These are phyloP conservation scores for Colletotrichum tropicicola DNA, from an alignment of 2,329 filamentous ascomycete species.

Conservation along the genomic window DNA sequence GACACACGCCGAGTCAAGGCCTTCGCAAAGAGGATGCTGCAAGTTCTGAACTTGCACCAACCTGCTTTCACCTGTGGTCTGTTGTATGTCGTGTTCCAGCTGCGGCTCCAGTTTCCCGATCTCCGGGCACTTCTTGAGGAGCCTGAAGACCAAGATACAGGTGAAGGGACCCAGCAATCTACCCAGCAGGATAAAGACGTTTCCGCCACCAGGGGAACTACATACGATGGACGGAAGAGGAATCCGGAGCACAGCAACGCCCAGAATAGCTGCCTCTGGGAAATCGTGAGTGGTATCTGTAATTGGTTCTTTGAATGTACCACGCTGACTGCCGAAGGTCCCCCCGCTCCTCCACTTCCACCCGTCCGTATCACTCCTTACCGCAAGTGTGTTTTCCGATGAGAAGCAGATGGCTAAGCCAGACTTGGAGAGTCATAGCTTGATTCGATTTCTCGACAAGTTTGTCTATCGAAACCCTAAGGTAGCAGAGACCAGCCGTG, in stretches of 20 bases:
- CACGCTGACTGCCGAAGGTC: conserved; percentile 40
- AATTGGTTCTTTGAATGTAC: neutral
- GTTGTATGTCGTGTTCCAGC: conserved; percentile 86
- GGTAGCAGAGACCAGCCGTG: conserved; percentile 71
- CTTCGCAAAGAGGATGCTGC: conserved; percentile 92
- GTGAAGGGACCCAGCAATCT: conserved; percentile 49
- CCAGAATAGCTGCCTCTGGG: conserved; percentile 94
- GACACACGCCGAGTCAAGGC: conserved; percentile 93
- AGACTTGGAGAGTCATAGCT: conserved; percentile 86
- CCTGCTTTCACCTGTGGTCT: conserved; percentile 92
- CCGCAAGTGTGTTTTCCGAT: conserved; percentile 74
- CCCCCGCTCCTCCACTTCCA: conserved; percentile 88
- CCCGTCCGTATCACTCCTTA: conserved; percentile 89
- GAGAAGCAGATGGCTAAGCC: conserved; percentile 84
- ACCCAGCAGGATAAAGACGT: conserved; percentile 37
- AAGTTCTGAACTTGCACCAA: conserved; percentile 88
- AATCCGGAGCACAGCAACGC: conserved; percentile 93
- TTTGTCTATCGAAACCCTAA: conserved; percentile 98
- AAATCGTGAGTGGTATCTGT: conserved; percentile 67
- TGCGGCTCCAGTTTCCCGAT: conserved; percentile 82
- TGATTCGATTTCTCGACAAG: conserved; percentile 96
- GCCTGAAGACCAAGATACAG: conserved; percentile 73
- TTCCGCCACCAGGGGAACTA: neutral
- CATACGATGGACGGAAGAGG: conserved; percentile 89
- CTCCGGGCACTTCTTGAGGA: conserved; percentile 82